Conservation (phyloP, 2,329 filamentous ascomycete species). For the Dendryphion nanum region DNA sequence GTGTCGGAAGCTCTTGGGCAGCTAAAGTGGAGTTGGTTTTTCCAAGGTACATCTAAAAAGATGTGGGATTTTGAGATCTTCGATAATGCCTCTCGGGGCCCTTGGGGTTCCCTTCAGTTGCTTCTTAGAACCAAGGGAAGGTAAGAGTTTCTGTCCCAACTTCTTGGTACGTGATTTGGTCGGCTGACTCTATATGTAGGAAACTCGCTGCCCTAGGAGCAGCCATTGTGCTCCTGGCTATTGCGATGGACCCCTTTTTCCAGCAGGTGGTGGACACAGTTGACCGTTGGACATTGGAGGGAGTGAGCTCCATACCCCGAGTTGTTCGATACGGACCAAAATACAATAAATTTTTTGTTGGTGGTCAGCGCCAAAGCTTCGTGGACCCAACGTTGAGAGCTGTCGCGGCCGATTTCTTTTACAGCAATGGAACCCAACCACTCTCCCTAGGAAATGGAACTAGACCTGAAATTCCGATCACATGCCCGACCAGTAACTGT, state of each 20-base stretch:
- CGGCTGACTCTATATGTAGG: too few relatives aligned
- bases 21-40: slow-evolving; percentile 1
- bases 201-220: slow-evolving; percentile 12
- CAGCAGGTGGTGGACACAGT: slow-evolving; percentile 15
- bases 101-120: slow-evolving; percentile 12
- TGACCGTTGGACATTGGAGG: not conserved
- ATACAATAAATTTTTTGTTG: not conserved
- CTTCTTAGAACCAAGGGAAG: slow-evolving; percentile 10
- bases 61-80: slow-evolving; percentile 3
- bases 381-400: not conserved
- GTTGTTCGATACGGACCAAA: not conserved
- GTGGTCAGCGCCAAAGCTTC: not conserved
- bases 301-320: not conserved
- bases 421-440: slow-evolving; percentile 6
- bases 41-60: not conserved
- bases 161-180: too few relatives aligned
- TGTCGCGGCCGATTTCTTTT: slow-evolving; percentile 5
- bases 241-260: slow-evolving; percentile 18
- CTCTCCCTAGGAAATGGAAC: slow-evolving; percentile 6
- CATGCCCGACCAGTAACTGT: slow-evolving; percentile 9
- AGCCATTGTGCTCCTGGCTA: slow-evolving; percentile 12
- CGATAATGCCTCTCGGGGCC: slow-evolving; percentile 10
- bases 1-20: not conserved
- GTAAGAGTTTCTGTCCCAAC: too few relatives aligned
- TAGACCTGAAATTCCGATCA: slow-evolving; percentile 7